Percentiles rank a stretch among this genome's conserved stretches.
Conservation (phyloP, 2,329 filamentous ascomycete genomes). For the Fusarium marasasianum region DNA sequence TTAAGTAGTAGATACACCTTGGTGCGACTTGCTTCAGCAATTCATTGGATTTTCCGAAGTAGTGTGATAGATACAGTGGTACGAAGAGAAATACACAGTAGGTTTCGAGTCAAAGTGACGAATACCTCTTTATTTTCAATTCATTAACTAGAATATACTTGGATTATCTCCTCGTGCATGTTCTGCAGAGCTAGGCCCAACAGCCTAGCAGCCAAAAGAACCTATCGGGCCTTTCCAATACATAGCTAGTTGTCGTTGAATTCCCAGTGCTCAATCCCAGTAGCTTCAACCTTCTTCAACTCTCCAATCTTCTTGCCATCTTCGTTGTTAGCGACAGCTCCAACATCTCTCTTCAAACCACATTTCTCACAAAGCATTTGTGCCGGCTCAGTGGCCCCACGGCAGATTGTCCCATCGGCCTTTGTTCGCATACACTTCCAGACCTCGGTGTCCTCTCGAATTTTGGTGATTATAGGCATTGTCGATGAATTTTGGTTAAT, state of each 20-base stretch:
- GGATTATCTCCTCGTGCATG: too few relatives aligned
- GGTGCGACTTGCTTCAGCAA: too few relatives aligned
- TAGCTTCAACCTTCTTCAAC: neutral
- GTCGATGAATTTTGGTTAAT: rapidly evolving
- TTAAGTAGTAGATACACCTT: conserved; percentile 38
- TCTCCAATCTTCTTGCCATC: neutral
- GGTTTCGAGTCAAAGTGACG: rapidly evolving
- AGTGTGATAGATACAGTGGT: rapidly evolving
- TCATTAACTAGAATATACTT: too few relatives aligned
- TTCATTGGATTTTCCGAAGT: rapidly evolving
- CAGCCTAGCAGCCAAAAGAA: rapidly evolving
- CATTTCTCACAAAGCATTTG: neutral
- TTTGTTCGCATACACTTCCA: neutral
- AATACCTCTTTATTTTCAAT: neutral
- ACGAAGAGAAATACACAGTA: rapidly evolving
- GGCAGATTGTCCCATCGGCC: neutral
- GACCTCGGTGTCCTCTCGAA: neutral
- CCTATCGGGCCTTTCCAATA: rapidly evolving
- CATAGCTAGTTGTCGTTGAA: neutral
- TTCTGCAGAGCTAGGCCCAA: rapidly evolving
- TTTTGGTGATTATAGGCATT: neutral
- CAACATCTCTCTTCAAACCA: neutral
- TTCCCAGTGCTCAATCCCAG: neutral
- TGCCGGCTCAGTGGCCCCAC: neutral
- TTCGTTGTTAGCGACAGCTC: neutral